phyloP scores from a whole-genome alignment of 495 filamentous ascomycete species.

The Aspergillus diversus region DNA sequence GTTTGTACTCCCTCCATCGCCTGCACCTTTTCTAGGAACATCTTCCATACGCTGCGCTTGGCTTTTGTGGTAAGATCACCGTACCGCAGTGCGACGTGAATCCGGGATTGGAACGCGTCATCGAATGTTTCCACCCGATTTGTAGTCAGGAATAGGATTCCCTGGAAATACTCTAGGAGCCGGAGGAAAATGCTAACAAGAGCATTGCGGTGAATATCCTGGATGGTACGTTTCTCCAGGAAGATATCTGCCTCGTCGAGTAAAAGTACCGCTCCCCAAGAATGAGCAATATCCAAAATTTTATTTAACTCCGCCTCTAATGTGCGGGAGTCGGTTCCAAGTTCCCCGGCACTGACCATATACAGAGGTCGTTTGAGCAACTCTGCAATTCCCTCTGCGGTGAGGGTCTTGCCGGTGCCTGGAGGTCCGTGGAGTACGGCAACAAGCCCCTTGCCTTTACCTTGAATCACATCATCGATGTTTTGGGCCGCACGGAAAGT shows the following conservation, averaged over 20 bases:
- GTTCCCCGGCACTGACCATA: constrained; percentile 79
- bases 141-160: constrained; percentile 79
- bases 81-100: constrained; percentile 79
- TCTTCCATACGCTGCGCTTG: constrained; percentile 83
- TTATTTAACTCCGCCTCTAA: constrained; percentile 81
- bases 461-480: constrained; percentile 82
- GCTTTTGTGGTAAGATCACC: constrained; percentile 75
- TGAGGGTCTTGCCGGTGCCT: constrained; percentile 87
- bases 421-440: constrained; percentile 81
- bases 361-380: constrained; percentile 82
- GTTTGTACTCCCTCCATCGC: constrained; percentile 64
- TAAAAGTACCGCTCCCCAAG: constrained; percentile 81
- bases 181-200: constrained; percentile 77
- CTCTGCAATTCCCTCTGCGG: constrained; percentile 85
- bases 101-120: constrained; percentile 67
- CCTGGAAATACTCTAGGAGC: constrained; percentile 76
- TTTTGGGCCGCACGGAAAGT: constrained; percentile 80
- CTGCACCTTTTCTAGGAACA: constrained; percentile 74
- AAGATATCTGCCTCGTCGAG: constrained; percentile 83
- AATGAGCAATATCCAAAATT: constrained; percentile 85
- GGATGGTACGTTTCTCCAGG: constrained; percentile 70
- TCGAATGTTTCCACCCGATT: constrained; percentile 78
- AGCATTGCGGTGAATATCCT: constrained; percentile 76
- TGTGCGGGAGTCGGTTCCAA: constrained; percentile 77
- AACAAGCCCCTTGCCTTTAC: constrained; percentile 77